Evolutionary conservation across 805 yeast species (phyloP).

Genomic region (Ogataea chonburiensis): DNA sequence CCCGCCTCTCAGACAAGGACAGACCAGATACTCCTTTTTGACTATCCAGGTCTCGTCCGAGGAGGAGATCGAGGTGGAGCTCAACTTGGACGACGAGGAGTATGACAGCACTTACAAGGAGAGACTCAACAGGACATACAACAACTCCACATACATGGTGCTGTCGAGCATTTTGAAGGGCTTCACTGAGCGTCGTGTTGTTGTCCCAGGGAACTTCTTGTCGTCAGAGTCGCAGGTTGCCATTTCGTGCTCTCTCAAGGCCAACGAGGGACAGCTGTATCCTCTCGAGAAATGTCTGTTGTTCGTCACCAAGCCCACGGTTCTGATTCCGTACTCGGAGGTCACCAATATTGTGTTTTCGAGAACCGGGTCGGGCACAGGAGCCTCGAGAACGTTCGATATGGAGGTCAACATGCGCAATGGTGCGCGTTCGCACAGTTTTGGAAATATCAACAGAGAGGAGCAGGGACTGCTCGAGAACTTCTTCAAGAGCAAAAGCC

Average conservation of each 20-base stretch:
- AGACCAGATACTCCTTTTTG: conserved; percentile 90
- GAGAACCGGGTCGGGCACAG: conserved; percentile 78
- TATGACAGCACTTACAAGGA: conserved; percentile 73
- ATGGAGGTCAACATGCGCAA: conserved; percentile 71
- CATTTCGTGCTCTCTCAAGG: conserved; percentile 87
- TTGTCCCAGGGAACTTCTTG: conserved; percentile 78
- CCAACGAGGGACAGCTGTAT: conserved; percentile 90
- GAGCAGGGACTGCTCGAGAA: conserved; percentile 80
- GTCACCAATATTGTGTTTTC: conserved; percentile 76
- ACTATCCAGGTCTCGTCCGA: conserved; percentile 86
- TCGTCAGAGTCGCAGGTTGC: conserved; percentile 81
- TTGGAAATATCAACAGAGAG: conserved; percentile 85
- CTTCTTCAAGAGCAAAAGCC: conserved; percentile 72
- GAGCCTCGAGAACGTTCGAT: conserved; percentile 88
- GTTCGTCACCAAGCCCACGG: conserved; percentile 91
- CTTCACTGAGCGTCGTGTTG: conserved; percentile 79
- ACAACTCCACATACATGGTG: conserved; percentile 82
- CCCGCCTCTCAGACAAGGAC: conserved; percentile 98
- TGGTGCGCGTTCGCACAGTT: conserved; percentile 68
- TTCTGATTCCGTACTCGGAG: conserved; percentile 85
- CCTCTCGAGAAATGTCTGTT: conserved; percentile 90
- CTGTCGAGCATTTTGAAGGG: conserved; percentile 88
- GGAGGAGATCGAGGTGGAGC: conserved; percentile 87
- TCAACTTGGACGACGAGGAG: conserved; percentile 81
- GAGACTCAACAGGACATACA: conserved; percentile 64